Conservation (phyloP, 2,329 filamentous ascomycete species). For the Penicillium sp. region DNA sequence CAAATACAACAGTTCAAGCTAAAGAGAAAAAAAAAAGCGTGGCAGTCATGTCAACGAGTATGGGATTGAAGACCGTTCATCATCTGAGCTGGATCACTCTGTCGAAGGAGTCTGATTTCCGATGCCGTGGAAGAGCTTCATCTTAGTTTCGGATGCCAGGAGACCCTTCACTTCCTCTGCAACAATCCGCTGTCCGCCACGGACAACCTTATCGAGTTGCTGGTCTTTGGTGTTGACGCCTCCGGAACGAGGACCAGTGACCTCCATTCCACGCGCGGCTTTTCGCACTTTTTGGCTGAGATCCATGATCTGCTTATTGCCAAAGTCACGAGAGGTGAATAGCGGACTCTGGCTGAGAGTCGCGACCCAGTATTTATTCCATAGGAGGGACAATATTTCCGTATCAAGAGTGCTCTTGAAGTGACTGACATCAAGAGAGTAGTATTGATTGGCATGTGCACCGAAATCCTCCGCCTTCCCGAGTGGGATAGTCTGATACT, state of each 20-base stretch:
- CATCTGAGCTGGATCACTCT: slow-evolving; percentile 9
- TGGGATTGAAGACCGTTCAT: not conserved
- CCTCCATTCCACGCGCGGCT: slow-evolving; percentile 50
- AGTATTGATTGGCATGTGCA: slow-evolving; percentile 86
- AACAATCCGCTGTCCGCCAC: slow-evolving; percentile 58
- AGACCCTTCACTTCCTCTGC: slow-evolving; percentile 54
- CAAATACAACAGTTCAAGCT: slow-evolving; percentile 8
- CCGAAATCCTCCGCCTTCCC: slow-evolving; percentile 95
- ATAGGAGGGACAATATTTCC: slow-evolving; percentile 80
- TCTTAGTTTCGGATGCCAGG: slow-evolving; percentile 52
- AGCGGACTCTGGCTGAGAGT: slow-evolving; percentile 89
- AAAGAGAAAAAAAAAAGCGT: slow-evolving; percentile 9
- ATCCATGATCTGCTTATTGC: slow-evolving; percentile 88
- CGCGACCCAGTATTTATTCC: slow-evolving; percentile 97
- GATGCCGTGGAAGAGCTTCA: slow-evolving; percentile 50
- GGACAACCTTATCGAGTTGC: slow-evolving; percentile 54
- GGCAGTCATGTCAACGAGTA: slow-evolving; percentile 19
- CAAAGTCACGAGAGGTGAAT: slow-evolving; percentile 88
- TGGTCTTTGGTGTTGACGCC: slow-evolving; percentile 42
- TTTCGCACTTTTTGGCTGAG: slow-evolving; percentile 78
- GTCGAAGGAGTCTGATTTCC: slow-evolving; percentile 26
- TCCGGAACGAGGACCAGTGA: slow-evolving; percentile 30
- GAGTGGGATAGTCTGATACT: slow-evolving; percentile 67
- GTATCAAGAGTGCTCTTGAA: slow-evolving; percentile 92
- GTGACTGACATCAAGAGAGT: slow-evolving; percentile 84